These are phyloP conservation scores for Capsella bursapastoris DNA, from an alignment of 345 rosid species.

Conservation along the genomic window DNA sequence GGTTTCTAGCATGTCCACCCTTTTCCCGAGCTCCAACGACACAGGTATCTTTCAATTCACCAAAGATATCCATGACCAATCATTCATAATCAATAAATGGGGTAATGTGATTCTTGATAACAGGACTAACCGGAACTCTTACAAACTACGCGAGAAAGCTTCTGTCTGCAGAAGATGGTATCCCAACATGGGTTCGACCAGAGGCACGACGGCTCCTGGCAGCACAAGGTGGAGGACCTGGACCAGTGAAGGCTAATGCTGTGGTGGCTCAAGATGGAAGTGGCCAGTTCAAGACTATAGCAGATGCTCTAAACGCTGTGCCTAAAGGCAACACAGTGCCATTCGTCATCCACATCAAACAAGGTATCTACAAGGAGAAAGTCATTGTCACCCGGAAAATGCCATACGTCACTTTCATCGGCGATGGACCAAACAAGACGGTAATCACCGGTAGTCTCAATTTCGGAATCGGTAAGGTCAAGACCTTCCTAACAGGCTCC, in stretches of 20 bases:
- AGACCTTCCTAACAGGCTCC: constrained; percentile 61
- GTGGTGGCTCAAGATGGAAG: constrained; percentile 76
- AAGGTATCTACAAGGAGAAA: constrained; percentile 68
- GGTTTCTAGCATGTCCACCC: constrained; percentile 50
- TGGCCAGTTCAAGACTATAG: constrained; percentile 66
- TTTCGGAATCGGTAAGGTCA: constrained; percentile 50
- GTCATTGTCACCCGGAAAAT: constrained; percentile 45
- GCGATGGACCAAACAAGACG: constrained; percentile 79
- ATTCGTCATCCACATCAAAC: constrained; percentile 69
- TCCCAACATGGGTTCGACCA: constrained; percentile 58
- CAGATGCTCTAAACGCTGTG: constrained; percentile 54
- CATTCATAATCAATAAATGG: neutral
- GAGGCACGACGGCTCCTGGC: constrained; percentile 51
- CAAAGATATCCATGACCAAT: constrained; percentile 1
- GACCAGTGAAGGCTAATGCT: constrained; percentile 49
- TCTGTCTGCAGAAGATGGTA: constrained; percentile 38
- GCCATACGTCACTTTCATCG: constrained; percentile 59
- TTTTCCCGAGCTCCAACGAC: constrained; percentile 47
- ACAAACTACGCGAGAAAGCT: constrained; percentile 45
- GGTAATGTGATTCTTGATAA: constrained; percentile 8
- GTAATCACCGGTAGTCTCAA: constrained; percentile 59
- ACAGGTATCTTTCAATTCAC: constrained; percentile 25
- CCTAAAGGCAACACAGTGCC: constrained; percentile 47
- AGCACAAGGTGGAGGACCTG: constrained; percentile 21
- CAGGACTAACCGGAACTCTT: constrained; percentile 30